phyloP scores from a whole-genome alignment of 176 grass and related monocot species.

The Pontederia crassipes region DNA sequence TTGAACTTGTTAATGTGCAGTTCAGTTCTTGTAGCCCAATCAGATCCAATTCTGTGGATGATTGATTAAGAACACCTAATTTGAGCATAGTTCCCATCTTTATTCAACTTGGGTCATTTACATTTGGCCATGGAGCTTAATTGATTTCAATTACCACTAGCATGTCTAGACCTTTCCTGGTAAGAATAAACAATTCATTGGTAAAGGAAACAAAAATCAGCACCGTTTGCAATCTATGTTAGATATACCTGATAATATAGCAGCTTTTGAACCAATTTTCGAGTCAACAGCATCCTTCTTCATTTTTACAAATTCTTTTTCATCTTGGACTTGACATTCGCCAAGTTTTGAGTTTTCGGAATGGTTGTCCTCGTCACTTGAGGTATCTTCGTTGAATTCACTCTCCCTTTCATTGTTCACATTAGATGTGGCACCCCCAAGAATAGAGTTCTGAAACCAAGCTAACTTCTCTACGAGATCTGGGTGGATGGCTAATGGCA shows the following conservation, averaged over 20 bases:
- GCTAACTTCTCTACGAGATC: conserved; percentile 60
- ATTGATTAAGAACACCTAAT: too few species aligned
- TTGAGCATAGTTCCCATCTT: too few species aligned
- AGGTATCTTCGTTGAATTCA: conserved; percentile 32
- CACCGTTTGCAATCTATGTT: neutral
- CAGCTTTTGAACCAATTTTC: conserved; percentile 25
- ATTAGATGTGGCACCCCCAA: conserved; percentile 29
- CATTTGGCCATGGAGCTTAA: too few species aligned
- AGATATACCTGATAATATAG: conserved; percentile 15
- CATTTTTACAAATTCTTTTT: conserved; percentile 26
- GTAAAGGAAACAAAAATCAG: neutral
- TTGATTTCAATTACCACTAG: too few species aligned
- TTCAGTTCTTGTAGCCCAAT: too few species aligned
- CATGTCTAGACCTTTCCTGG: too few species aligned
- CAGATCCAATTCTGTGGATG: too few species aligned
- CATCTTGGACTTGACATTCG: conserved; percentile 33
- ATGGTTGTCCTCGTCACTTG: conserved; percentile 31
- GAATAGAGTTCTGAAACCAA: conserved; percentile 60
- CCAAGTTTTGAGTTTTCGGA: conserved; percentile 22
- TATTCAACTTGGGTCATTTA: too few species aligned
- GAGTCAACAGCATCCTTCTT: conserved; percentile 26
- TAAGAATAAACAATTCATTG: neutral
- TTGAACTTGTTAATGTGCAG: too few species aligned
- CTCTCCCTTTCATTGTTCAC: conserved; percentile 31
- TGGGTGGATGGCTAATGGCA: conserved; percentile 74